These are phyloP conservation scores for Styphnolobium japonicum DNA, from an alignment of 306 rosid genomes.

Conservation along the genomic window DNA sequence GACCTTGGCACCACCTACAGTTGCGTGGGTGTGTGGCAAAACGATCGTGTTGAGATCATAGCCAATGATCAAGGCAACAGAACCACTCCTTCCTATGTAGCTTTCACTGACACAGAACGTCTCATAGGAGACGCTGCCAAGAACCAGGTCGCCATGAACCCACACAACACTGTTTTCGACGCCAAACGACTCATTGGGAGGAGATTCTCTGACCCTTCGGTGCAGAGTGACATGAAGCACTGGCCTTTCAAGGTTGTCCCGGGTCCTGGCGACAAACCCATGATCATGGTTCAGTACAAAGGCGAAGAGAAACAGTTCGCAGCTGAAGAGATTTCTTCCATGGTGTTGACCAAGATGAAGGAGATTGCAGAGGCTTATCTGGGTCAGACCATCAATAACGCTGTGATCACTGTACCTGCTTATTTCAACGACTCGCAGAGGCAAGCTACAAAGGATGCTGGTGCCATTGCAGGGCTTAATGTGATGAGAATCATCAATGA, in stretches of 20 bases:
- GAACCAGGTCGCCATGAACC: constrained; percentile 61
- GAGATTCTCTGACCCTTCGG: constrained; percentile 39
- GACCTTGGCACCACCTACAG: constrained; percentile 60
- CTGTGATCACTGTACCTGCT: constrained; percentile 48
- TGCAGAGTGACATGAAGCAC: constrained; percentile 42
- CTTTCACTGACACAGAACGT: constrained; percentile 50
- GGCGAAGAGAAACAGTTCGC: constrained; percentile 51
- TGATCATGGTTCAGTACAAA: constrained; percentile 43
- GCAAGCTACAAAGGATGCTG: constrained; percentile 51
- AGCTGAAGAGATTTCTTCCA: constrained; percentile 46
- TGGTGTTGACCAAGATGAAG: constrained; percentile 45
- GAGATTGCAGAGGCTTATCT: constrained; percentile 48
- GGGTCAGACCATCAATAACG: constrained; percentile 35
- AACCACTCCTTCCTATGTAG: constrained; percentile 51
- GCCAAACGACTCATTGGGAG: constrained; percentile 44
- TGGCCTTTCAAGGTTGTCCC: constrained; percentile 47
- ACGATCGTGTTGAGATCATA: constrained; percentile 55
- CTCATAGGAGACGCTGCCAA: constrained; percentile 51
- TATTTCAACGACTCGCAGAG: constrained; percentile 53
- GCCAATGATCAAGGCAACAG: constrained; percentile 57
- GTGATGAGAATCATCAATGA: constrained; percentile 52
- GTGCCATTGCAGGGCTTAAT: constrained; percentile 44
- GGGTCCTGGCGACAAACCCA: constrained; percentile 47
- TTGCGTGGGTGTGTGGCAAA: constrained; percentile 55
- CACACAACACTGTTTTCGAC: constrained; percentile 50